Evolutionary conservation across 2,329 filamentous ascomycete genomes (phyloP), one percentile per base, ranked within the genome.

Genomic region (Alternaria gaisen): DNA sequence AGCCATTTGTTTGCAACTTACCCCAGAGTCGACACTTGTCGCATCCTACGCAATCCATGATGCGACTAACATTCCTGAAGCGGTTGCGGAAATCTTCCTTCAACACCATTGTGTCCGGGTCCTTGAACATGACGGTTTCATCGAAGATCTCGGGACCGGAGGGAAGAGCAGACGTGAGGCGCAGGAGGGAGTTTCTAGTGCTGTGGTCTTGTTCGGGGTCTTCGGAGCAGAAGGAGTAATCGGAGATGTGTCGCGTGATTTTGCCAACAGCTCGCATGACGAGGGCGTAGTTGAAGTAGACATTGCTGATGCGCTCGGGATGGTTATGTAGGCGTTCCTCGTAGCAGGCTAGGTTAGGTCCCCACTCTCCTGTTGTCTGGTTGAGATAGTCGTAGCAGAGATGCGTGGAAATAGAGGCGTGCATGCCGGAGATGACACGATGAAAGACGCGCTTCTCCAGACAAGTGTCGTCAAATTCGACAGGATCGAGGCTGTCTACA

Each of bases 271-370:
- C 95, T 51, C 95, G 91, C 26, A 94, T 91, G 41, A 99, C 85
- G n/a, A 99, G 86, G 0, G 95, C 95, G 75, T 97, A 99, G 86
- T 99, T 98, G 84, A 99, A 99, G 83, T 99, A 99, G 51, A 99
- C 85, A 79, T 99, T 99, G 69, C 94, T 95, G 74, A 99, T 91
- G 62, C 94, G 91, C 69, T 99, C 95, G 0, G 94, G 93, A 76
- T 91, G 88, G 22, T 85, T 84, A 79, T 97, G 92, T 16, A 99
- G 86, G n/a, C 95, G 89, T 34, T 89, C 83, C 75, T 91, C 88
- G 84, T 97, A 99, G 84, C 95, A 99, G 65, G 89, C 84, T 55
- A 97, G 79, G 73, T 99, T 99, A 24, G 93, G 94, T 51, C 90
- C 88, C 95, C 95, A 99, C 79, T 93, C 82, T 60, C 95, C 95